These are phyloP conservation scores for Hyaloperonospora brassicae DNA, from an alignment of 352 stramenopile species.

Conservation along the genomic window DNA sequence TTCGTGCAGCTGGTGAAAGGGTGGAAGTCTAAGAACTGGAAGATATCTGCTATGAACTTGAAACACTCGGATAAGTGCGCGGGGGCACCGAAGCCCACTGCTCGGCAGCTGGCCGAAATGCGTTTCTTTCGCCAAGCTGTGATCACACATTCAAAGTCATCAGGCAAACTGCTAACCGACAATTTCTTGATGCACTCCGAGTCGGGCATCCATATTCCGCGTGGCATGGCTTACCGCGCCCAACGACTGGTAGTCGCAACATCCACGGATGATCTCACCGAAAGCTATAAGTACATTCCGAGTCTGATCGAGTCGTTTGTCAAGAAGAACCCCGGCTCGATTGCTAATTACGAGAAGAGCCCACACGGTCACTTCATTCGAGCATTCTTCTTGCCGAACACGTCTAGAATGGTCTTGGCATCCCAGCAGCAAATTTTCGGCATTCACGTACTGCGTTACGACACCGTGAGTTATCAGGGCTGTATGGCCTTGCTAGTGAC, in stretches of 20 bases:
- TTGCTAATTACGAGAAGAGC: conserved; percentile 54
- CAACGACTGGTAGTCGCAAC: conserved; percentile 56
- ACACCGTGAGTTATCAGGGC: conserved; percentile 62
- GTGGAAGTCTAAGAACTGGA: conserved; percentile 84
- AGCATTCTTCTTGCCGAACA: conserved; percentile 60
- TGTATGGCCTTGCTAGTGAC: conserved; percentile 51
- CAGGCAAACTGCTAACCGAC: conserved; percentile 71
- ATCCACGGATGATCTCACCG: conserved; percentile 64
- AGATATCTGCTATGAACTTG: conserved; percentile 84
- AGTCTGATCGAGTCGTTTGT: conserved; percentile 62
- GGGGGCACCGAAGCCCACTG: conserved; percentile 57
- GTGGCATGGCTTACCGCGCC: conserved; percentile 63
- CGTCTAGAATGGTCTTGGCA: conserved; percentile 35
- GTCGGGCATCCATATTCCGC: conserved; percentile 55
- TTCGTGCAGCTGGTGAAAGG: conserved; percentile 76
- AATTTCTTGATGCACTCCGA: conserved; percentile 63
- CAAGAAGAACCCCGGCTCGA: conserved; percentile 64
- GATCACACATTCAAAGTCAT: conserved; percentile 69
- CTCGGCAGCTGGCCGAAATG: conserved; percentile 70
- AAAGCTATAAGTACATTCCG: conserved; percentile 80
- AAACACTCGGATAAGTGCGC: conserved; percentile 64
- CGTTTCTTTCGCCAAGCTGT: conserved; percentile 67
- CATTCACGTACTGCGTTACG: conserved; percentile 65
- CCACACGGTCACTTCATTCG: conserved; percentile 56
- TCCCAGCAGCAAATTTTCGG: conserved; percentile 62